These are phyloP conservation scores for Annulohypoxylon moriforme DNA, from an alignment of 495 filamentous ascomycete genomes.

Conservation along the genomic window DNA sequence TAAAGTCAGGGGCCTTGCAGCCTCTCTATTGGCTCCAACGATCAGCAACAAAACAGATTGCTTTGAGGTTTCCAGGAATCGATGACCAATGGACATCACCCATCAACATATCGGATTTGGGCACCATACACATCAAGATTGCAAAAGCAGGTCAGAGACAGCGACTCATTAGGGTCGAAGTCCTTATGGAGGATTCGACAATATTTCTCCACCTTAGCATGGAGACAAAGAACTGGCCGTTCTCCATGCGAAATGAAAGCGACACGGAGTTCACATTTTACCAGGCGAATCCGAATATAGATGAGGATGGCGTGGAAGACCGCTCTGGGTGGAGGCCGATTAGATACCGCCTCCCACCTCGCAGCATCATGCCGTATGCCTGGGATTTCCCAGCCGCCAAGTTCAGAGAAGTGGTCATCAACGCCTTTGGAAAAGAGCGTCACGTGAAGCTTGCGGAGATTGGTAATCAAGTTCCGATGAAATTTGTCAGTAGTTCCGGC, in stretches of 20 bases:
- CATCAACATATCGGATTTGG: slow-evolving; percentile 95
- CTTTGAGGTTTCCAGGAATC: slow-evolving; percentile 90
- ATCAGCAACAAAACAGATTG: slow-evolving; percentile 84
- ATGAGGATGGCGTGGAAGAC: slow-evolving; percentile 87
- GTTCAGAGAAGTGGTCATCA: slow-evolving; percentile 89
- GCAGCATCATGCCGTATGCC: slow-evolving; percentile 99
- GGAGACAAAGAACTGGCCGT: slow-evolving; percentile 95
- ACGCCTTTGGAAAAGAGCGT: slow-evolving; percentile 79
- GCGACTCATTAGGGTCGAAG: slow-evolving; percentile 84
- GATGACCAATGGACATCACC: slow-evolving; percentile 99
- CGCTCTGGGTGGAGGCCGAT: slow-evolving; percentile 88
- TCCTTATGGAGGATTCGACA: slow-evolving; percentile 90
- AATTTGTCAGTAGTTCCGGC: slow-evolving; percentile 68
- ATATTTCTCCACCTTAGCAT: slow-evolving; percentile 91
- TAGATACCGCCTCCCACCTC: slow-evolving; percentile 88
- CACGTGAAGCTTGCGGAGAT: slow-evolving; percentile 96
- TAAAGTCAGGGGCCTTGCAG: slow-evolving; percentile 79
- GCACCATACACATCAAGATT: slow-evolving; percentile 91
- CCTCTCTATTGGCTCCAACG: slow-evolving; percentile 89
- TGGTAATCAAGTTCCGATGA: slow-evolving; percentile 92
- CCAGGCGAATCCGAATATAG: slow-evolving; percentile 76
- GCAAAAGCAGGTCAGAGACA: slow-evolving; percentile 90
- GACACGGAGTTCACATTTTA: slow-evolving; percentile 95
- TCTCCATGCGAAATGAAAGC: slow-evolving; percentile 97
- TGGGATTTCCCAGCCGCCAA: slow-evolving; percentile 99